These are phyloP conservation scores for Pinus tabuliformis DNA, from an alignment of 75 land plant species.

Conservation along the genomic window DNA sequence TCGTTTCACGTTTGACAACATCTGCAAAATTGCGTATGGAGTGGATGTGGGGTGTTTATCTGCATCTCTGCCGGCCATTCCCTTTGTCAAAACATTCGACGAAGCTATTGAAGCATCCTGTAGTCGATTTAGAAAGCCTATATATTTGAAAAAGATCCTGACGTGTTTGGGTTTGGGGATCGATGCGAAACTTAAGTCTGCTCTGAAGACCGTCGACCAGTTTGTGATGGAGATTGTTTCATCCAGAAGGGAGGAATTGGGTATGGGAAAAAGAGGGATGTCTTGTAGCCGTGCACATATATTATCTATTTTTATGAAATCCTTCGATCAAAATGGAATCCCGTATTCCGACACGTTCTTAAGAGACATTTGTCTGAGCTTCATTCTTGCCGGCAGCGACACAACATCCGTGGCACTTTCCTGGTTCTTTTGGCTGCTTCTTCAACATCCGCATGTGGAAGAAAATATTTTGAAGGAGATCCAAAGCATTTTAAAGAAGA, in stretches of 20 bases:
- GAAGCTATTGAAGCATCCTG: slow-evolving; percentile 10
- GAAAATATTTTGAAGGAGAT: slow-evolving; percentile 30
- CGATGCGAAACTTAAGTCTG: neutral
- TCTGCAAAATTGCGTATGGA: slow-evolving; percentile 19
- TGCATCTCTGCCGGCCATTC: slow-evolving; percentile 13
- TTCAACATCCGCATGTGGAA: slow-evolving; percentile 35
- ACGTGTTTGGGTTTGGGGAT: neutral
- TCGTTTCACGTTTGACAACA: slow-evolving; percentile 25
- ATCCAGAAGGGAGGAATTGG: neutral
- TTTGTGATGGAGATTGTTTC: slow-evolving; percentile 7
- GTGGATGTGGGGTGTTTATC: slow-evolving; percentile 19
- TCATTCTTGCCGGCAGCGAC: slow-evolving; percentile 80
- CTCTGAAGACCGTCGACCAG: neutral
- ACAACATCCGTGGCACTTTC: slow-evolving; percentile 58
- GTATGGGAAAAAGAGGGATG: neutral
- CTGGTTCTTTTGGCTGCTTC: slow-evolving; percentile 51
- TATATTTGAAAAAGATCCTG: slow-evolving; percentile 4
- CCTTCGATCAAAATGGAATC: neutral
- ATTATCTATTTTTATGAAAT: slow-evolving; percentile 22
- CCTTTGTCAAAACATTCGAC: slow-evolving; percentile 27
- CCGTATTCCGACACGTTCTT: slow-evolving; percentile 18
- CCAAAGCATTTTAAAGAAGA: neutral
- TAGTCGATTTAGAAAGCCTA: slow-evolving; percentile 12
- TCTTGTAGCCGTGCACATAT: slow-evolving; percentile 13
- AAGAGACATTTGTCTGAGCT: slow-evolving; percentile 61